A percentile compares a stretch with the other conserved stretches of the same genome.
phyloP scores from a whole-genome alignment of 2,329 filamentous ascomycete species.

The Aspergillus sp. region DNA sequence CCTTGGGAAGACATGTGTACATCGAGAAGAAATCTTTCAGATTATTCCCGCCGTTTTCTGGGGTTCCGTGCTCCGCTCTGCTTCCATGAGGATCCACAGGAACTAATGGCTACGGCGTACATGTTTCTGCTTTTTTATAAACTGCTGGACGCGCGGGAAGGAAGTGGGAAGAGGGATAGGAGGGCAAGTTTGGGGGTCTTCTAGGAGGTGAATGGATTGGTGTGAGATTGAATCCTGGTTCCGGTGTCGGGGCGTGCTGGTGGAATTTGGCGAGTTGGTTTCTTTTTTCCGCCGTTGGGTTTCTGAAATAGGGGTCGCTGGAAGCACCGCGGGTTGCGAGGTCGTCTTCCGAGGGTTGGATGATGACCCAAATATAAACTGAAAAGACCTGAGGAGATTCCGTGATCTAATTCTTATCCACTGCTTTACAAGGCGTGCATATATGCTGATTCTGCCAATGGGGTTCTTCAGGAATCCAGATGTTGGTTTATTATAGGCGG shows the following conservation, averaged over 20 bases:
- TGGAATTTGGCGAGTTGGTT: slow-evolving; percentile 10
- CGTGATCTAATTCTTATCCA: neutral
- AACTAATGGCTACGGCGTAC: slow-evolving; percentile 39
- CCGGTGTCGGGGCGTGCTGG: slow-evolving; percentile 2
- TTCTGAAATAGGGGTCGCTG: slow-evolving; percentile 2
- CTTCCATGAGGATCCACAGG: slow-evolving; percentile 33
- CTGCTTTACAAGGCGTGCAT: too few relatives aligned
- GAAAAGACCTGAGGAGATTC: slow-evolving; percentile 40
- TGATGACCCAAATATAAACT: slow-evolving; percentile 35
- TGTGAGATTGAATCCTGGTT: neutral
- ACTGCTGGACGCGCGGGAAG: slow-evolving; percentile 4
- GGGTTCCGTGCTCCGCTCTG: slow-evolving; percentile 34
- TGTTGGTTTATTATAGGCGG: too few relatives aligned
- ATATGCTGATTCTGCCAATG: neutral
- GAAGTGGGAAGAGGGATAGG: slow-evolving; percentile 3
- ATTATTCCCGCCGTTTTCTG: slow-evolving; percentile 23
- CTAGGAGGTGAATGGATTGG: neutral
- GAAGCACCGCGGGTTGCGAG: slow-evolving; percentile 23
- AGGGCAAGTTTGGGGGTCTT: neutral
- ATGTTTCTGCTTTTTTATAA: slow-evolving; percentile 8
- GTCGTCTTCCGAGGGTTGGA: slow-evolving; percentile 20
- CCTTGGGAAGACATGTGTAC: slow-evolving; percentile 23
- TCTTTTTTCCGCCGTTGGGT: neutral
- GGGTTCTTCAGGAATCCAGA: neutral
- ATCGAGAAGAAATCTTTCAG: slow-evolving; percentile 5